These are phyloP conservation scores for Candida pini DNA, from an alignment of 805 yeast genomes.

Conservation along the genomic window DNA sequence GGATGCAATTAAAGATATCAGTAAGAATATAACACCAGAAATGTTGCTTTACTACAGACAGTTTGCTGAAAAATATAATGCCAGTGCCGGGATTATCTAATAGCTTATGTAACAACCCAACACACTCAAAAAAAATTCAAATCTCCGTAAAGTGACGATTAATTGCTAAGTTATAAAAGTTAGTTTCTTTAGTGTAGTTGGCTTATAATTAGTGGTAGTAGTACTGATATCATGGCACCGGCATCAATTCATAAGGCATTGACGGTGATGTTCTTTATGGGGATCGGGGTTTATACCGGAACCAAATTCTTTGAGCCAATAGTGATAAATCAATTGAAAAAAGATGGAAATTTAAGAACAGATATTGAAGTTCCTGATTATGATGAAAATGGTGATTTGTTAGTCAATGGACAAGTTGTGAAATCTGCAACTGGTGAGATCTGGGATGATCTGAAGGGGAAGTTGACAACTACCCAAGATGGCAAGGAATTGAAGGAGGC, in stretches of 20 bases:
- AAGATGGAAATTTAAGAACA: constrained; percentile 58
- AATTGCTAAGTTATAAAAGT: no score
- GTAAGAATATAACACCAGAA: constrained; percentile 77
- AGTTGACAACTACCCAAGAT: constrained; percentile 12
- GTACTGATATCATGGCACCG: no score
- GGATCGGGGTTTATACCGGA: constrained; percentile 46
- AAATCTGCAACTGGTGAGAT: constrained; percentile 3
- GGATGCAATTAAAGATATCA: constrained; percentile 59
- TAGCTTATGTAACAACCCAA: no score
- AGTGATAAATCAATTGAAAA: constrained; percentile 57
- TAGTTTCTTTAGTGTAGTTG: neutral
- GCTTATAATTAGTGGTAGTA: no score
- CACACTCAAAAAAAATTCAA: no score
- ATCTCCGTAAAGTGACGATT: no score
- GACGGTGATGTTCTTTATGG: constrained; percentile 23
- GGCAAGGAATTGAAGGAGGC: no score
- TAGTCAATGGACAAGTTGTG: constrained; percentile 19
- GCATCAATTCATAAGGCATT: constrained; percentile 16
- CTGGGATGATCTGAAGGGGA: constrained; percentile 19
- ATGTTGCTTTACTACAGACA: constrained; percentile 73
- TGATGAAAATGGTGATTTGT: constrained; percentile 36
- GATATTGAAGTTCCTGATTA: constrained; percentile 55
- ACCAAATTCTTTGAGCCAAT: constrained; percentile 70
- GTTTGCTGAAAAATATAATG: constrained; percentile 37
- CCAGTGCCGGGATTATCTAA: no score